A percentile compares a stretch with the other conserved stretches of the same genome.
Conservation (phyloP, 768 basidiomycete genomes). For the Suillus fuscotomentosus region DNA sequence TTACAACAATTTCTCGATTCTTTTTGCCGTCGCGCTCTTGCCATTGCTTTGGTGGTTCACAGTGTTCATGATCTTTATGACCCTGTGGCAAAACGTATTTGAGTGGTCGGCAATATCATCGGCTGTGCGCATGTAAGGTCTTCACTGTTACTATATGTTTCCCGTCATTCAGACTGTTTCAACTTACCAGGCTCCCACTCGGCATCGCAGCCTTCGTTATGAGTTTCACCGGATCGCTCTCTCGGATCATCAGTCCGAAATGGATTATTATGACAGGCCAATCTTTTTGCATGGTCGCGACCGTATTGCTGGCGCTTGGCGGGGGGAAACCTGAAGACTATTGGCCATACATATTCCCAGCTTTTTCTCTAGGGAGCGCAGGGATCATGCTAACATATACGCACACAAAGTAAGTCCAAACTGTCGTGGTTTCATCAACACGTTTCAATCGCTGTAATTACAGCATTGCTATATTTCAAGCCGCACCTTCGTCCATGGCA, state of each 20-base stretch:
- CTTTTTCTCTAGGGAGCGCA: slow-evolving; percentile 44
- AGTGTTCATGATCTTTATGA: slow-evolving; percentile 33
- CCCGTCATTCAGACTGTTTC: background rate
- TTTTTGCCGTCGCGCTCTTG: slow-evolving; percentile 36
- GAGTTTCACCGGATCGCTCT: slow-evolving; percentile 38
- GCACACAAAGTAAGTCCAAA: slow-evolving; percentile 44
- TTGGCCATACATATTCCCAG: slow-evolving; percentile 50
- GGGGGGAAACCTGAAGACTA: slow-evolving; percentile 41
- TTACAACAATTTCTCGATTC: slow-evolving; percentile 39
- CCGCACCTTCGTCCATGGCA: slow-evolving; percentile 45
- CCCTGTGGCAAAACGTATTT: slow-evolving; percentile 41
- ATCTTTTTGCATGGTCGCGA: slow-evolving; percentile 35
- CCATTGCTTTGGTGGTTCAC: slow-evolving; percentile 44
- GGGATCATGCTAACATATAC: slow-evolving; percentile 46
- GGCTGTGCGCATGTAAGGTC: slow-evolving; percentile 38
- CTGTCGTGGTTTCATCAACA: background rate
- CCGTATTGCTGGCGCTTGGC: slow-evolving; percentile 40
- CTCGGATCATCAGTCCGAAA: slow-evolving; percentile 38
- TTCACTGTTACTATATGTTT: slow-evolving; percentile 4
- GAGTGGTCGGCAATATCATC: slow-evolving; percentile 40
- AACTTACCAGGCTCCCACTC: slow-evolving; percentile 37
- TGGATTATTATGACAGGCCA: slow-evolving; percentile 46
- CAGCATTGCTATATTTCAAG: slow-evolving; percentile 52
- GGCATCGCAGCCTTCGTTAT: slow-evolving; percentile 36
- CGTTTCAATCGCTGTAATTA: background rate